These are phyloP conservation scores for Trichoderma sp. DNA, from an alignment of 2,329 filamentous ascomycete genomes.

Conservation along the genomic window DNA sequence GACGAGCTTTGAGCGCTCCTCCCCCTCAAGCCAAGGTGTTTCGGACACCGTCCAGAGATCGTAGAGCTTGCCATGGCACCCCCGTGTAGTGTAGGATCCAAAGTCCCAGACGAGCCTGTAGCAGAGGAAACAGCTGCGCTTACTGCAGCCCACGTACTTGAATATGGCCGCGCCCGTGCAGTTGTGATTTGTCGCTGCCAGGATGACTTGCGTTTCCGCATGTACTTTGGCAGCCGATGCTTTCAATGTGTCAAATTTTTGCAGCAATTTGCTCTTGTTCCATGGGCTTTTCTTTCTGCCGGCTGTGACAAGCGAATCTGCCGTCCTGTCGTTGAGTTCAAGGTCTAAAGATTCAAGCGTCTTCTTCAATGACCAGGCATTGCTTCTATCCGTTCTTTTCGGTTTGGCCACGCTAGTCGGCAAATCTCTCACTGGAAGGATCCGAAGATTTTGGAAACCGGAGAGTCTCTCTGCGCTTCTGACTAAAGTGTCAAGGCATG, in stretches of 20 bases:
- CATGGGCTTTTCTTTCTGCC: neutral
- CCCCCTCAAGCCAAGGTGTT: neutral
- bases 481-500: neutral
- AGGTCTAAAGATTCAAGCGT: neutral
- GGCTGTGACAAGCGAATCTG: neutral
- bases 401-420: neutral
- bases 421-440: neutral
- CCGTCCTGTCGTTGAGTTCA: neutral
- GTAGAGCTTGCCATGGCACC: conserved; percentile 17
- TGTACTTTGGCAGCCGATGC: neutral
- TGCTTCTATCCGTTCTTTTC: neutral
- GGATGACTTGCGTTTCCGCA: neutral
- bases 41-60: conserved; percentile 1
- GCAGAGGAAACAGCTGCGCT: conserved; percentile 17
- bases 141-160: conserved; percentile 16
- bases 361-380: neutral
- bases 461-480: conserved; percentile 3
- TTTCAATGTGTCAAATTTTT: neutral
- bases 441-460: conserved; percentile 5
- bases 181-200: conserved; percentile 8
- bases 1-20: neutral
- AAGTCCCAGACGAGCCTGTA: neutral
- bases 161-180: neutral
- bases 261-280: neutral
- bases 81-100: conserved; percentile 6